Percentiles rank a stretch among this genome's conserved stretches.
These are phyloP conservation scores for Leucaena leucocephala DNA, from an alignment of 306 rosid species.

Conservation along the genomic window DNA sequence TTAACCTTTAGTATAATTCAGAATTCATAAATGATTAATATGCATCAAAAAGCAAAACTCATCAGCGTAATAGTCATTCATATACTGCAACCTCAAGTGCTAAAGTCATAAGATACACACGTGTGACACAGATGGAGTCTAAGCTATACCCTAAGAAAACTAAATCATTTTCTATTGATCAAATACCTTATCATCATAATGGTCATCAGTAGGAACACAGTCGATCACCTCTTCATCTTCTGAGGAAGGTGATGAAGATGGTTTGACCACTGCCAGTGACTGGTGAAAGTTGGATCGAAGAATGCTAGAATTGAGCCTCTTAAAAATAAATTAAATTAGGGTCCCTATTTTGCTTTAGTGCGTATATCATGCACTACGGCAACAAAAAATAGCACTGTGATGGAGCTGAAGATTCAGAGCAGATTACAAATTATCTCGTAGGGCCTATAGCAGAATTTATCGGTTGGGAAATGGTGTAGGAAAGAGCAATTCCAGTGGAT, in stretches of 20 bases:
- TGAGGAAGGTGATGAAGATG: background rate
- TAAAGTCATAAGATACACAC: background rate
- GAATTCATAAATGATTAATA: background rate
- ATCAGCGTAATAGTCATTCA: background rate
- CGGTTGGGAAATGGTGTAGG: background rate
- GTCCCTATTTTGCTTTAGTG: background rate
- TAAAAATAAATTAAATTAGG: background rate
- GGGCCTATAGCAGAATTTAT: conserved; percentile 1
- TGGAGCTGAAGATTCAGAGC: background rate
- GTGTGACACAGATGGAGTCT: background rate
- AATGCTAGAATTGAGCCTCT: background rate
- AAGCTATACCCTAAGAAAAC: background rate
- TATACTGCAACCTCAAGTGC: background rate
- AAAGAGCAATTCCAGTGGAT: background rate
- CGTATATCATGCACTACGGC: background rate
- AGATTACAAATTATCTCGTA: background rate
- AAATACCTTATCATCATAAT: background rate
- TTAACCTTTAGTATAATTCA: too few species aligned
- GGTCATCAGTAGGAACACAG: background rate
- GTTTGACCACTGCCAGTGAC: background rate
- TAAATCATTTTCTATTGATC: background rate
- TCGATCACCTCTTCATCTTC: background rate
- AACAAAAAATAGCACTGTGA: background rate
- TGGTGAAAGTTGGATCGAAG: background rate
- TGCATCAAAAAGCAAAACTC: background rate